phyloP scores from a whole-genome alignment of 495 filamentous ascomycete species.

The Venustampulla echinocandica region DNA sequence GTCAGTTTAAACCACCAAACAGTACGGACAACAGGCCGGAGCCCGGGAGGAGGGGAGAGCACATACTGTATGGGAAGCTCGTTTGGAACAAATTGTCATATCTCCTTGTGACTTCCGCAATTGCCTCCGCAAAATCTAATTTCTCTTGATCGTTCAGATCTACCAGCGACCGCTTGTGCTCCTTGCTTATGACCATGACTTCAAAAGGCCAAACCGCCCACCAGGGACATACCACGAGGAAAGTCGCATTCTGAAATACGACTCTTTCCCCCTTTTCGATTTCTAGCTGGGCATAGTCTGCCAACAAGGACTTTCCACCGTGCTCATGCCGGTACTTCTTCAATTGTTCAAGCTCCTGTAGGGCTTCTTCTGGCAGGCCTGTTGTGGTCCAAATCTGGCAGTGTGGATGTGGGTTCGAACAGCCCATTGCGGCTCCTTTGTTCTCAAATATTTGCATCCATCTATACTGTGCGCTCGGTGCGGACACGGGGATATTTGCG shows the following conservation, averaged over 20 bases:
- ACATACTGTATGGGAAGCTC: constrained; percentile 81
- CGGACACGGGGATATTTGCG: constrained; percentile 37
- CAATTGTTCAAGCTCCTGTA: constrained; percentile 67
- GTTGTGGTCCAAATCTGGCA: constrained; percentile 95
- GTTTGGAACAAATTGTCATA: constrained; percentile 98
- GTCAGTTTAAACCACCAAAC: constrained; percentile 1
- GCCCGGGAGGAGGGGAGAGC: not conserved
- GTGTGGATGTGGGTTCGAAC: constrained; percentile 96
- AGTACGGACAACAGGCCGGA: no score
- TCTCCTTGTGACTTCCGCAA: constrained; percentile 76
- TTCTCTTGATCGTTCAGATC: constrained; percentile 66
- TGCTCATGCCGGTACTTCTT: constrained; percentile 65
- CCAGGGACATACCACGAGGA: constrained; percentile 87
- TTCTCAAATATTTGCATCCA: constrained; percentile 99
- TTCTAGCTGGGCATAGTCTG: constrained; percentile 82
- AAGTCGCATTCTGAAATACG: constrained; percentile 75
- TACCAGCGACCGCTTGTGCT: constrained; percentile 70
- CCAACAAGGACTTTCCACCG: constrained; percentile 62
- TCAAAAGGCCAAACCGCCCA: constrained; percentile 98
- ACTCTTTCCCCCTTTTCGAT: constrained; percentile 71
- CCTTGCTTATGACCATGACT: constrained; percentile 78
- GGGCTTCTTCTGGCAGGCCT: constrained; percentile 78
- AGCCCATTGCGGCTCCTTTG: constrained; percentile 96
- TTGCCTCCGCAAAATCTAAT: constrained; percentile 63
- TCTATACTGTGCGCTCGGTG: constrained; percentile 61